Conservation (phyloP, 176 grass and related monocot genomes). For the Hyparrhenia diplandra region DNA sequence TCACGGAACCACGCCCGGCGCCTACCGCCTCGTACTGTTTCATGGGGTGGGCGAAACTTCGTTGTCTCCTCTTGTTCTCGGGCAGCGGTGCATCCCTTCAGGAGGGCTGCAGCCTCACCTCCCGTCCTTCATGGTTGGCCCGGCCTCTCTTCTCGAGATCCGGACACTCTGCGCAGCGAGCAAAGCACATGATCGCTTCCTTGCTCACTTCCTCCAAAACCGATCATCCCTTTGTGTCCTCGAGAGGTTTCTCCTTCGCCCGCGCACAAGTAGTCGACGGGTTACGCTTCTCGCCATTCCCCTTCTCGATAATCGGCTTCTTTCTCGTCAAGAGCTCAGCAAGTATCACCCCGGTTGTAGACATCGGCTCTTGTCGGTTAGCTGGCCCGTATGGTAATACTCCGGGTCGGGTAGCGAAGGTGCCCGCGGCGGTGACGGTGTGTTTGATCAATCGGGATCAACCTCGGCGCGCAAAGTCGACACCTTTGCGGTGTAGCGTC, state of each 20-base stretch:
- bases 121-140: too few relatives aligned
- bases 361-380: conserved; percentile 29
- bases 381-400: neutral
- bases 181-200: too few relatives aligned
- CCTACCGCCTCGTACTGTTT: too few relatives aligned
- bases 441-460: neutral
- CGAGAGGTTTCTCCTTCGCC: neutral
- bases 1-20: too few relatives aligned
- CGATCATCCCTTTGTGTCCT: neutral
- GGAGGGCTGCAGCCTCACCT: too few relatives aligned
- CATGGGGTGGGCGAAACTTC: too few relatives aligned
- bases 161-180: too few relatives aligned
- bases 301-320: neutral
- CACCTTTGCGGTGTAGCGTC: conserved; percentile 5
- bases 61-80: too few relatives aligned
- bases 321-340: neutral
- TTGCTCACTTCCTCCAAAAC: too few relatives aligned
- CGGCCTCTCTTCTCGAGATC: too few relatives aligned
- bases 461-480: conserved; percentile 13
- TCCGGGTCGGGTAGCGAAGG: conserved; percentile 8
- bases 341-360: conserved; percentile 17
- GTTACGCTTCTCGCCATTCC: conserved; percentile 25
- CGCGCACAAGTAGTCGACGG: neutral
- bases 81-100: too few relatives aligned
- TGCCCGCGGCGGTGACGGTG: conserved; percentile 14